These are phyloP conservation scores for Clitopilus hobsonii DNA, from an alignment of 768 basidiomycete genomes.

Conservation along the genomic window DNA sequence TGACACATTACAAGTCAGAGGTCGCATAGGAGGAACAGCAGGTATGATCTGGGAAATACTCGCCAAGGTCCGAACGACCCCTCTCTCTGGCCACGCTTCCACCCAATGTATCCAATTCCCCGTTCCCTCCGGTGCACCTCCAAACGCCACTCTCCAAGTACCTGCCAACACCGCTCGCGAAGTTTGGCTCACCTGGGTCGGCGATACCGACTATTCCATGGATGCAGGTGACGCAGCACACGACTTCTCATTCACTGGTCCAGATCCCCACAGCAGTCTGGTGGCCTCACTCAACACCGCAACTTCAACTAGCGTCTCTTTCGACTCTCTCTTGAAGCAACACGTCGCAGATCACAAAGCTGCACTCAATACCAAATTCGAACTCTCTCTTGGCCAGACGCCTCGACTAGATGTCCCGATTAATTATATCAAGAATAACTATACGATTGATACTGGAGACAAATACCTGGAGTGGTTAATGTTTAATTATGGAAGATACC, in stretches of 20 bases:
- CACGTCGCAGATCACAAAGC: conserved; percentile 50
- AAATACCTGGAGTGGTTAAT: conserved; percentile 68
- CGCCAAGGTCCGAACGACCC: conserved; percentile 32
- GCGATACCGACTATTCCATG: conserved; percentile 67
- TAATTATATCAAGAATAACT: conserved; percentile 48
- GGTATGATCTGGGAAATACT: conserved; percentile 75
- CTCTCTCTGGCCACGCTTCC: conserved; percentile 12
- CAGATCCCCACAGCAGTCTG: conserved; percentile 51
- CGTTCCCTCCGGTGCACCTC: conserved; percentile 22
- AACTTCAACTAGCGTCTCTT: conserved; percentile 20
- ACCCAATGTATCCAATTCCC: conserved; percentile 28
- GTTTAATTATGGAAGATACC: conserved; percentile 70
- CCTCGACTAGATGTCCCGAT: conserved; percentile 52
- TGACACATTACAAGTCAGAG: conserved; percentile 50
- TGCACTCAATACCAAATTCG: conserved; percentile 40
- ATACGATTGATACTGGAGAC: conserved; percentile 51
- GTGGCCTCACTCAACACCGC: conserved; percentile 29
- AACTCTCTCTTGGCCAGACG: conserved; percentile 54
- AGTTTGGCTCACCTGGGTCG: conserved; percentile 68
- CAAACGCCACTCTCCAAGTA: conserved; percentile 45
- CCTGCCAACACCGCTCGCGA: conserved; percentile 35
- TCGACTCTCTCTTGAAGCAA: conserved; percentile 33
- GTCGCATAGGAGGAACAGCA: conserved; percentile 34
- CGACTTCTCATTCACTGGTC: conserved; percentile 58
- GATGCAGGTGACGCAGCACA: conserved; percentile 52